phyloP scores from a whole-genome alignment of 2,329 filamentous ascomycete genomes.

The Davidsoniella eucalypti region DNA sequence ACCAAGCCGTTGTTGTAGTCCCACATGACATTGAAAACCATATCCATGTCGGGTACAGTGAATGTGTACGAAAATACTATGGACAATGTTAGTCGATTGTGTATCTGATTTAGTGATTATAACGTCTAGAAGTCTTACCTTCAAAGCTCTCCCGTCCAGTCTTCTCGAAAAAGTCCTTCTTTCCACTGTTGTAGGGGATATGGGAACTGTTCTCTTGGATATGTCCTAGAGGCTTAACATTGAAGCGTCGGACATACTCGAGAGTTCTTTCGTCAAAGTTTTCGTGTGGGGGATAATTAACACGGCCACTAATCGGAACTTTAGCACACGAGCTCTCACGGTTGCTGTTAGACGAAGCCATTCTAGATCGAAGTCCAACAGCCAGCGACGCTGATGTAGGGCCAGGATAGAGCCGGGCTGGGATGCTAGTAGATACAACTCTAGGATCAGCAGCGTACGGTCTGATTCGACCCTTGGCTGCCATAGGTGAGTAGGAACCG shows the following conservation, averaged over 20 bases:
- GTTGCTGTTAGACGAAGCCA: conserved; percentile 18
- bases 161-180: conserved; percentile 74
- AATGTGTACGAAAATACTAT: conserved; percentile 76
- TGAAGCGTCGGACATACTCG: conserved; percentile 43
- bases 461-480: not conserved
- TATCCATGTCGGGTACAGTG: conserved; percentile 47
- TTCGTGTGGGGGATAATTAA: conserved; percentile 64
- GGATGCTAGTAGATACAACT: not conserved
- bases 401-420: conserved; percentile 24
- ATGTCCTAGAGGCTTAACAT: conserved; percentile 47
- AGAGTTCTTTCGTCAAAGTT: conserved; percentile 39
- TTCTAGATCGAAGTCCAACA: not conserved
- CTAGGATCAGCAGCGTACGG: not conserved
- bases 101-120: conserved; percentile 6
- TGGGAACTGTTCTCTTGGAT: conserved; percentile 50
- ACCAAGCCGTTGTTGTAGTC: conserved; percentile 92
- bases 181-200: conserved; percentile 89
- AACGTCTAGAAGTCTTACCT: conserved; percentile 34
- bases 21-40: conserved; percentile 73
- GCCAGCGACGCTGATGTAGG: conserved; percentile 21
- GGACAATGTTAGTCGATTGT: not conserved
- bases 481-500: not conserved
- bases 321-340: conserved; percentile 8
- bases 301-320: conserved; percentile 31
- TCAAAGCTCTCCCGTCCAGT: conserved; percentile 81